Percentiles rank a stretch among this genome's conserved stretches.
phyloP scores from a whole-genome alignment of 106 monocot species.

The Dioscorea alata region DNA sequence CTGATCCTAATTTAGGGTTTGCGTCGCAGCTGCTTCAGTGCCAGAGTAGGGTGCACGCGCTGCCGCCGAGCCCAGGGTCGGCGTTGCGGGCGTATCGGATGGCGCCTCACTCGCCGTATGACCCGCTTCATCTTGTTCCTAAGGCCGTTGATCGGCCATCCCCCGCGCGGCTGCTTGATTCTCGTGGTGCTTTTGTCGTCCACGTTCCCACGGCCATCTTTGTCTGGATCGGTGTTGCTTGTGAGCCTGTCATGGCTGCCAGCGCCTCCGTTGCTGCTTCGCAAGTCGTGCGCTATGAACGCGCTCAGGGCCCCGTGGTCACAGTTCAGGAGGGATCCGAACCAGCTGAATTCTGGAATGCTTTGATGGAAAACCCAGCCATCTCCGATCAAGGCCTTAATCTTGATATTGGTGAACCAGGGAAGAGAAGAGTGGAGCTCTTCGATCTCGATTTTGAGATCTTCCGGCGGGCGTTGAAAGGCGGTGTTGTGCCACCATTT shows the following conservation, averaged over 20 bases:
- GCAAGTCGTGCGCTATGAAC: constrained; percentile 68
- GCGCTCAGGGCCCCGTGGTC: constrained; percentile 25
- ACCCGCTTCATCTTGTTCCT: constrained; percentile 72
- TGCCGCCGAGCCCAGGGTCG: constrained; percentile 21
- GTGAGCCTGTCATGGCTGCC: constrained; percentile 40
- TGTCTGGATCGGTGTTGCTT: constrained; percentile 55
- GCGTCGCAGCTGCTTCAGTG: constrained; percentile 67
- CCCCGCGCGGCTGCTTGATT: constrained; percentile 44
- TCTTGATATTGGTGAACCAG: neutral
- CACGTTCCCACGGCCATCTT: constrained; percentile 41
- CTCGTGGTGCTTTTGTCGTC: constrained; percentile 65
- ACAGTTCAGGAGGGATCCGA: constrained; percentile 52
- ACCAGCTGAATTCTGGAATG: constrained; percentile 42
- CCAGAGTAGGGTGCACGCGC: constrained; percentile 31
- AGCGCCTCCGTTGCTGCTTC: constrained; percentile 38
- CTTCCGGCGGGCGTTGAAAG: constrained; percentile 40
- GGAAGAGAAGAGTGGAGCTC: constrained; percentile 31
- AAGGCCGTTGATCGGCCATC: constrained; percentile 27
- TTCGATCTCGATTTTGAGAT: constrained; percentile 83
- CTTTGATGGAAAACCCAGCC: constrained; percentile 6
- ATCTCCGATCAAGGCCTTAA: no score
- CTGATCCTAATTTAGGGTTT: constrained; percentile 81
- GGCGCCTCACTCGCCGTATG: constrained; percentile 70
- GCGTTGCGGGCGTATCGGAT: constrained; percentile 27
- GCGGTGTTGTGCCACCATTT: constrained; percentile 22